phyloP scores from a whole-genome alignment of 768 basidiomycete species.

The Hericium coralloides region DNA sequence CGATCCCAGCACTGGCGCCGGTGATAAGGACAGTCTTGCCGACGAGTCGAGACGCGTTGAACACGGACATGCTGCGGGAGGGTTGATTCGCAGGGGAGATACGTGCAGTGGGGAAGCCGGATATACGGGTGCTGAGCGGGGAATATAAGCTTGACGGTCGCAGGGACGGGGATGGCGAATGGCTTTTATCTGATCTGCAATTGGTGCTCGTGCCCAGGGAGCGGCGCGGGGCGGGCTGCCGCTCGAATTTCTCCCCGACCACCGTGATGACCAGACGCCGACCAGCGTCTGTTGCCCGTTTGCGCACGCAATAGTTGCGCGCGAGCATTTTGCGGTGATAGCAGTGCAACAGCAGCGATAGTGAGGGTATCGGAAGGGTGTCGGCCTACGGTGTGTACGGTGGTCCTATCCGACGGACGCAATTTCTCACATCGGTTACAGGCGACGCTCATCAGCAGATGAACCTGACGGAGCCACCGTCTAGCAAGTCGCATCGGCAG shows the following conservation, averaged over 20 bases:
- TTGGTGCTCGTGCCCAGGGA: not conserved
- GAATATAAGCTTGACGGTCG: not conserved
- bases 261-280: no score
- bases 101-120: not conserved
- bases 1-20: conserved; percentile 86
- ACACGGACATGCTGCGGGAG: conserved; percentile 54
- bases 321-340: no score
- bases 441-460: no score
- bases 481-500: no score
- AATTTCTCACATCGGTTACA: no score
- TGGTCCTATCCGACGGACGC: no score
- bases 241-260: not conserved
- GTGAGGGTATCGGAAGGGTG: no score
- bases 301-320: no score
- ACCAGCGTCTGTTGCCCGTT: no score
- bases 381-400: no score
- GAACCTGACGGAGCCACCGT: no score
- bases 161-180: not conserved
- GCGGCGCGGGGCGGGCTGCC: not conserved
- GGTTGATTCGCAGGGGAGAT: not conserved
- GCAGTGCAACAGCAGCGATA: no score
- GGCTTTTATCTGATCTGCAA: not conserved
- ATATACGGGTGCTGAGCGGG: not conserved
- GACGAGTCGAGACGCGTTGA: conserved; percentile 70
- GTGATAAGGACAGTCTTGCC: conserved; percentile 86